Evolutionary conservation across 805 yeast genomes (phyloP).

Genomic region (Wickerhamomyces silvicola): DNA sequence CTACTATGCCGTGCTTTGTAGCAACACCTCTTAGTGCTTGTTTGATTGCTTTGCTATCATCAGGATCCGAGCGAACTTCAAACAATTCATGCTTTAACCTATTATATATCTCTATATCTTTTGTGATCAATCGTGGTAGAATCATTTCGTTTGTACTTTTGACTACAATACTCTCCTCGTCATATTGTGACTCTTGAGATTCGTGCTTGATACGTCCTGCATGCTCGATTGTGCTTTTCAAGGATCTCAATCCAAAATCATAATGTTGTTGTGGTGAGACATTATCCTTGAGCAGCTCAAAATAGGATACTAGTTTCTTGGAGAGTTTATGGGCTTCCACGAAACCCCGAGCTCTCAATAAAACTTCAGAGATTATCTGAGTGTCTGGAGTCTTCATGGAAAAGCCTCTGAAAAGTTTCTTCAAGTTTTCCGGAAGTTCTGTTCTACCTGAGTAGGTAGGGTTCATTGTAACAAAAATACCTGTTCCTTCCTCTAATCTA

Average conservation of each 20-base stretch:
- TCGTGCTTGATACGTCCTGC: constrained; percentile 46
- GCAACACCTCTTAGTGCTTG: constrained; percentile 25
- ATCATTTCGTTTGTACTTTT: constrained; percentile 55
- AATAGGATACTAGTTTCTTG: constrained; percentile 44
- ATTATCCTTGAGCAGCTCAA: constrained; percentile 32
- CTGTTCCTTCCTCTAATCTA: constrained; percentile 43
- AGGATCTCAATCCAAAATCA: constrained; percentile 83
- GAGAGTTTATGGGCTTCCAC: constrained; percentile 39
- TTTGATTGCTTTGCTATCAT: constrained; percentile 24
- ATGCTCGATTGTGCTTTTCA: constrained; percentile 58
- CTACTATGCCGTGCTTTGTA: constrained; percentile 23
- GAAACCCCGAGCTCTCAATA: constrained; percentile 74
- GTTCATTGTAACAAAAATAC: constrained; percentile 85
- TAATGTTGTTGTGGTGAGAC: constrained; percentile 64
- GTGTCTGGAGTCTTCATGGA: constrained; percentile 71
- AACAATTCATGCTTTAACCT: constrained; percentile 20
- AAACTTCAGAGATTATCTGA: constrained; percentile 58
- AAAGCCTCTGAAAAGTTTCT: constrained; percentile 68
- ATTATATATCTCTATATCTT: constrained; percentile 42
- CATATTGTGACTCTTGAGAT: constrained; percentile 3
- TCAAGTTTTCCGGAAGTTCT: constrained; percentile 77
- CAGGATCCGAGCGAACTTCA: constrained; percentile 18
- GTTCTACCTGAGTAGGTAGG: constrained; percentile 85
- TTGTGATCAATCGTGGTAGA: constrained; percentile 55
- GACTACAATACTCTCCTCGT: constrained; percentile 33